Base-by-base conservation (phyloP, 2,329 filamentous ascomycete genomes). In the Chaetomium strumarium region DNA sequence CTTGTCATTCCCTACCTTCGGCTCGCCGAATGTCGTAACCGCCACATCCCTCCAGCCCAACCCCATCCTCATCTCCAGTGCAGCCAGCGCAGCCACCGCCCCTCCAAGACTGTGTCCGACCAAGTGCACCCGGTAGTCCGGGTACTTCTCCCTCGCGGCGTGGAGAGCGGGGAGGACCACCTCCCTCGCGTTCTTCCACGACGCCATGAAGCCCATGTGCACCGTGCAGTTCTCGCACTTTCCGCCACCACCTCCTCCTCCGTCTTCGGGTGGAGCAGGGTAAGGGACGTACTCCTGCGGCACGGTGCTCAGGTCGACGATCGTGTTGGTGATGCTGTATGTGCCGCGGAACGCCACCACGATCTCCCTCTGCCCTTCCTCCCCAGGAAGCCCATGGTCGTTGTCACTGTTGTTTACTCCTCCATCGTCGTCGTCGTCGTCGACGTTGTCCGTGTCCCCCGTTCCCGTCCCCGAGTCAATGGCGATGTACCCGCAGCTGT, bases 21-120 rank as follows among this genome's bases (percentile, higher is more conserved):
- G 93, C 69, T 97, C 90, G 10, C 93, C 93, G 68, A 96, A 99
- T 0, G 93, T 97, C 5, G 92, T 97, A 38, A 95, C 82, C 13
- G 77, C 70, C n/a, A 81, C 58, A 2, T 91, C 83, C 9, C 85
- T 70, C 83, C 85, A 93, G 16, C 86, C 89, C n/a, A 85, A 75
- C 0, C 84, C 79, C 20, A 75, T 68, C 53, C 83, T 79, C 64
- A 96, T 79, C 64, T 99, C 93, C 30, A 96, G 75, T 1, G 81
- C 88, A 0, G 91, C 93, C 3, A 99, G 79, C 1, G 88, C 86
- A 2, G 93, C 92, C 2, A 99, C 88, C 0, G 93, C 91, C 14
- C 93, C 93, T 17, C 93, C 93, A 0, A 99, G 81, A 46, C 88
- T 95, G 68, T 99, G 93, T 0, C 93, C 93, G 8, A 96, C 83